A percentile compares a stretch with the other conserved stretches of the same genome.
These are phyloP conservation scores for Durio zibethinus DNA, from an alignment of 345 rosid genomes.

Conservation along the genomic window DNA sequence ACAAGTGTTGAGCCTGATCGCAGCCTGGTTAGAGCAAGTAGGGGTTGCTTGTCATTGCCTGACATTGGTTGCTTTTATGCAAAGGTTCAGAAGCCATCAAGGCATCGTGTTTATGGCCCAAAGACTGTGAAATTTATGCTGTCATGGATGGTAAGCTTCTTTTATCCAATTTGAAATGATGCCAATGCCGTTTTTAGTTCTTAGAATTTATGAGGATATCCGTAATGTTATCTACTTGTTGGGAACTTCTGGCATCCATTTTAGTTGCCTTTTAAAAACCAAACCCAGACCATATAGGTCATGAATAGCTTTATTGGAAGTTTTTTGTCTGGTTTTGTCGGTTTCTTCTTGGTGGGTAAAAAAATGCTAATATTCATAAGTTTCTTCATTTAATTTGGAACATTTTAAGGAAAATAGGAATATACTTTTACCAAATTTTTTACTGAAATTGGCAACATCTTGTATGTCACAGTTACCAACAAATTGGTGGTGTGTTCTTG, in stretches of 20 bases:
- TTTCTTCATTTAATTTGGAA: not conserved
- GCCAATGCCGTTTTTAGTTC: not conserved
- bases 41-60: slow-evolving; percentile 92
- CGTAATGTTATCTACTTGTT: not conserved
- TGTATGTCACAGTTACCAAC: not conserved
- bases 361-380: not conserved
- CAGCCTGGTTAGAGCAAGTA: slow-evolving; percentile 59
- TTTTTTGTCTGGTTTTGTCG: not conserved
- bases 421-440: not conserved
- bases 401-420: not conserved
- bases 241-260: not conserved
- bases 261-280: not conserved
- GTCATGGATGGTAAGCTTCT: slow-evolving; percentile 71
- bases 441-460: not conserved
- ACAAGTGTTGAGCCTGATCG: slow-evolving; percentile 75
- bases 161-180: not conserved
- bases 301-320: not conserved
- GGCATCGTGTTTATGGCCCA: slow-evolving; percentile 83
- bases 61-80: slow-evolving; percentile 84
- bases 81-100: slow-evolving; percentile 74
- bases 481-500: not conserved
- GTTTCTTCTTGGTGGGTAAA: not conserved
- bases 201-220: not conserved
- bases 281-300: not conserved
- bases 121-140: slow-evolving; percentile 65